A percentile compares a stretch with the other conserved stretches of the same genome.
Conservation (phyloP, 1,284 basidiomycete genomes). For the Ceratorhiza oryzae-sativae region DNA sequence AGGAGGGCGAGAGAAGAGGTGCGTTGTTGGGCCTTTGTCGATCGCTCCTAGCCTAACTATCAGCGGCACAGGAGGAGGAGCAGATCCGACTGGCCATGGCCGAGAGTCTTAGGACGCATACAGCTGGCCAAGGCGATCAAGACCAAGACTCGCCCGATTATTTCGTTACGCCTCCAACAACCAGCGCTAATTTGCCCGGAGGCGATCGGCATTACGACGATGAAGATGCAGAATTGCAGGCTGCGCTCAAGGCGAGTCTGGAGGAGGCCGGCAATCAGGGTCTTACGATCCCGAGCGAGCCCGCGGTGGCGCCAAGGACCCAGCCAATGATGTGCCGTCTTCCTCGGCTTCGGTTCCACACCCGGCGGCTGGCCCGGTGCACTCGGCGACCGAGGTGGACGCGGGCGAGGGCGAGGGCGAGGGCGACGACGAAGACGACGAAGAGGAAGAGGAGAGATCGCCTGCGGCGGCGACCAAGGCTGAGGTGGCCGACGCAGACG, state of each 20-base stretch:
- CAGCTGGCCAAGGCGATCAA: constrained; percentile 44
- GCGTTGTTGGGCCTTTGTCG: background rate
- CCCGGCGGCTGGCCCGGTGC: background rate
- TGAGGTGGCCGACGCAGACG: constrained; percentile 62
- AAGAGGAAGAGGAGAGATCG: constrained; percentile 48
- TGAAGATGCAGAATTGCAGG: constrained; percentile 85
- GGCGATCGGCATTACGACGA: constrained; percentile 68
- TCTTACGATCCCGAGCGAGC: constrained; percentile 60
- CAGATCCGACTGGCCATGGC: constrained; percentile 68
- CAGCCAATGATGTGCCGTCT: constrained; percentile 48
- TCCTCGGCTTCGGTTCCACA: constrained; percentile 41
- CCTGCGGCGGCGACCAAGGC: constrained; percentile 45
- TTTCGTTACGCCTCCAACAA: constrained; percentile 42
- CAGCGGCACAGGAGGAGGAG: constrained; percentile 59
- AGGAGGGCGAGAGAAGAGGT: constrained; percentile 43
- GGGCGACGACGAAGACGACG: constrained; percentile 45
- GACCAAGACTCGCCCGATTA: constrained; percentile 47
- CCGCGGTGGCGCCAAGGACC: constrained; percentile 50
- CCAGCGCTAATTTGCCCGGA: background rate
- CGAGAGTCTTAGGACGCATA: constrained; percentile 65
- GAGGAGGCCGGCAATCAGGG: constrained; percentile 54
- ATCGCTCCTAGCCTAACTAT: background rate
- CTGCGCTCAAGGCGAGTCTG: constrained; percentile 82
- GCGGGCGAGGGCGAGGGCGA: constrained; percentile 46
- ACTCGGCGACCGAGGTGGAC: constrained; percentile 40